Evolutionary conservation across 2,329 filamentous ascomycete species (phyloP).

Genomic region (Aspergillus sp.): DNA sequence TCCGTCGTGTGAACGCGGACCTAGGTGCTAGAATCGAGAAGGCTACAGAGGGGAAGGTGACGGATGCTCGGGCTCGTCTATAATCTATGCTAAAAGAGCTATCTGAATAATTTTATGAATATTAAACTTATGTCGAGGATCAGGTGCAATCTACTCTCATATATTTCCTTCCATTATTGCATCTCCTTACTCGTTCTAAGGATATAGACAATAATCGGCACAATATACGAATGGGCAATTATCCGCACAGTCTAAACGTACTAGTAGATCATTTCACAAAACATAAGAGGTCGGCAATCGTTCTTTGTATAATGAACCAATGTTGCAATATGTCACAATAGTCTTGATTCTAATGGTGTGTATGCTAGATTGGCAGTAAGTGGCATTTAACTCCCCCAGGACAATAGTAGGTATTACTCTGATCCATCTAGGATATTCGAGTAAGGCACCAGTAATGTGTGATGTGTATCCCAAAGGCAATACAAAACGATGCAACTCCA

Average conservation of each 20-base stretch:
- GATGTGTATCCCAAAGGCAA: not conserved
- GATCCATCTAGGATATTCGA: not conserved
- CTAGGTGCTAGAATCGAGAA: constrained; percentile 59
- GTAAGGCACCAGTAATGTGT: not conserved
- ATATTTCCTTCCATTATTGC: no score
- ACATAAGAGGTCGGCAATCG: not conserved
- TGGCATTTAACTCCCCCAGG: no score
- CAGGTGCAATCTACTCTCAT: no score
- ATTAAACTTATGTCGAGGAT: not conserved
- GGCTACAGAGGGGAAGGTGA: constrained; percentile 53
- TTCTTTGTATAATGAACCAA: not conserved
- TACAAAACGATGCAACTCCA: not conserved
- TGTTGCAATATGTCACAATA: not conserved
- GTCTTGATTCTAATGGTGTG: not conserved
- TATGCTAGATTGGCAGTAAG: not conserved
- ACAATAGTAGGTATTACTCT: not conserved
- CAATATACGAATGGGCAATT: no score
- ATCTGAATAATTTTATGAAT: not conserved
- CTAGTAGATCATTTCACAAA: not conserved
- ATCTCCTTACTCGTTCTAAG: no score
- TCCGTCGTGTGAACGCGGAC: constrained; percentile 58
- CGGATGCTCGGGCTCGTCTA: constrained; percentile 31
- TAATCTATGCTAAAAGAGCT: constrained; percentile 23
- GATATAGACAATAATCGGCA: no score
- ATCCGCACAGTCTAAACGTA: no score